Conservation (phyloP, 2,329 filamentous ascomycete genomes). For the Aotearoamyces nothofagi region DNA sequence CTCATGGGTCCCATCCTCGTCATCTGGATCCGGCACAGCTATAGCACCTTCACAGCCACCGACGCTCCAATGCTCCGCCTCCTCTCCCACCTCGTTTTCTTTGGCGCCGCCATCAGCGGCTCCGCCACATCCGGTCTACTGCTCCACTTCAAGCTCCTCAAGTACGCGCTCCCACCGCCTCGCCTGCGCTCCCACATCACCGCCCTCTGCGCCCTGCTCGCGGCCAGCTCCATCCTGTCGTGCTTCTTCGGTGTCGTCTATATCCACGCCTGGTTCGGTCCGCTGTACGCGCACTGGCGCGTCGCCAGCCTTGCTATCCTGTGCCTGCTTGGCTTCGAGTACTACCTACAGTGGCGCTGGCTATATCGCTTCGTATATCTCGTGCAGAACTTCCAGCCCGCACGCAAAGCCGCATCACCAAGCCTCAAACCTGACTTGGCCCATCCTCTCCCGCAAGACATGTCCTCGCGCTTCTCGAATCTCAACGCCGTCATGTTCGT, state of each 20-base stretch:
- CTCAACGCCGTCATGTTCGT: too few species aligned
- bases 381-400: too few species aligned
- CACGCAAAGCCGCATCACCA: too few species aligned
- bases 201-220: too few species aligned
- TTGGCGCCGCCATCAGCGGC: slow-evolving; percentile 2
- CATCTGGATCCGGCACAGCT: slow-evolving; percentile 2
- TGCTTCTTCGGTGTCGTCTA: slow-evolving; percentile 2
- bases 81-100: slow-evolving; percentile 3
- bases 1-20: slow-evolving; percentile 3
- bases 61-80: slow-evolving; percentile 3
- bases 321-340: slow-evolving; percentile 2
- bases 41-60: not conserved
- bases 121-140: slow-evolving; percentile 1
- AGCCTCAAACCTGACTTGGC: too few species aligned
- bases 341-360: slow-evolving; percentile 3
- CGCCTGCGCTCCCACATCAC: slow-evolving; percentile 1
- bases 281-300: slow-evolving; percentile 2
- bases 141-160: slow-evolving; percentile 1
- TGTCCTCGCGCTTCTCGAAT: too few species aligned
- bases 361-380: too few species aligned
- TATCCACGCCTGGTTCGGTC: slow-evolving; percentile 1
- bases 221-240: slow-evolving; percentile 1
- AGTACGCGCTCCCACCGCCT: too few species aligned
- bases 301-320: slow-evolving; percentile 1
- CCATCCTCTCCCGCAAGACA: too few species aligned